Percentiles rank a stretch among this genome's conserved stretches.
phyloP scores from a whole-genome alignment of 2,329 filamentous ascomycete species.

The Myriosclerotinia duriaeana region DNA sequence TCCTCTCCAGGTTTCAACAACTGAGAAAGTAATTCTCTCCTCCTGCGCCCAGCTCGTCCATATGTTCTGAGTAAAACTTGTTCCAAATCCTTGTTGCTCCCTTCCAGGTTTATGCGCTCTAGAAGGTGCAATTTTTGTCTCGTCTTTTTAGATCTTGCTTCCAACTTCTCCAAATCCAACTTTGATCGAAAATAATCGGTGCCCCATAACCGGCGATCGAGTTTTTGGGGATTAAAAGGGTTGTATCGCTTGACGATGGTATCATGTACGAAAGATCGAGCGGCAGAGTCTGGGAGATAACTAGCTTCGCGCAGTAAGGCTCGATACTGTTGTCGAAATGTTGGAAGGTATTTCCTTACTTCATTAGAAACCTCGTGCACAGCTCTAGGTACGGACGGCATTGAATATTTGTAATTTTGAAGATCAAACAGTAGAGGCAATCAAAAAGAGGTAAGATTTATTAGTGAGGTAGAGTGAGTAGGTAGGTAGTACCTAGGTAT shows the following conservation, averaged over 20 bases:
- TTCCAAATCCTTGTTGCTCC: conserved; percentile 49
- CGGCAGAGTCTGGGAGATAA: conserved; percentile 55
- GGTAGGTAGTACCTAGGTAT: no score
- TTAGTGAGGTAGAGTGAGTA: background rate
- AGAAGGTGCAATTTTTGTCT: conserved; percentile 38
- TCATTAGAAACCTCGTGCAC: background rate
- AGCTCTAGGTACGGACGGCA: background rate
- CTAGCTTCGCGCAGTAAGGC: conserved; percentile 59
- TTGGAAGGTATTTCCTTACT: background rate
- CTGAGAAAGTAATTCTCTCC: conserved; percentile 49
- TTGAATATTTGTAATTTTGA: background rate
- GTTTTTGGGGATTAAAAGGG: conserved; percentile 5
- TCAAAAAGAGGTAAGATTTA: no score
- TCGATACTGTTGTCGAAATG: conserved; percentile 51
- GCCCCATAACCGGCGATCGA: conserved; percentile 12
- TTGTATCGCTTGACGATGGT: conserved; percentile 51
- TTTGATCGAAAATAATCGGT: conserved; percentile 16
- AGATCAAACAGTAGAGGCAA: background rate
- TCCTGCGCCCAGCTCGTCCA: conserved; percentile 53
- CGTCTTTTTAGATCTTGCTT: conserved; percentile 43
- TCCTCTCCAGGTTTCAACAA: conserved; percentile 41
- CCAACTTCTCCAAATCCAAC: conserved; percentile 6
- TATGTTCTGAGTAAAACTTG: conserved; percentile 52
- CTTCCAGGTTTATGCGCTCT: conserved; percentile 52
- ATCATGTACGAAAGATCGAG: conserved; percentile 47